Evolutionary conservation across 192 early-diverging fungal genomes (phyloP).

Genomic region (Podila clonocystis): DNA sequence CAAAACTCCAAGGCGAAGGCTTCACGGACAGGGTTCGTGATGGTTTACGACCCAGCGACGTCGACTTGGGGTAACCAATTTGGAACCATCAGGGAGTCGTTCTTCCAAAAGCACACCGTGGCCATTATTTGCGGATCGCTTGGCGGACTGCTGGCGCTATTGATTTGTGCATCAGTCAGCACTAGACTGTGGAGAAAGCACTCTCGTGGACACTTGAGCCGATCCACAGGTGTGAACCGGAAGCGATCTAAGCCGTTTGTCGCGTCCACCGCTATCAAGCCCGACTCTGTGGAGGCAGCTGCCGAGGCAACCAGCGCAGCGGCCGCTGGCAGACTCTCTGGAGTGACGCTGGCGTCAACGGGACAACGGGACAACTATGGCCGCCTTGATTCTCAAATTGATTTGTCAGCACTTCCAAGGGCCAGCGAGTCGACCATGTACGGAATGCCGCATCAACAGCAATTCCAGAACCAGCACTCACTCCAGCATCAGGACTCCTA

Average conservation of each 20-base stretch:
- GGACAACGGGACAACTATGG: not conserved
- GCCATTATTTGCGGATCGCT: constrained; percentile 29
- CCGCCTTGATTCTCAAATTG: constrained; percentile 11
- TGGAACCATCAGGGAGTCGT: constrained; percentile 19
- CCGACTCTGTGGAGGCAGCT: not conserved
- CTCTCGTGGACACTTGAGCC: not conserved
- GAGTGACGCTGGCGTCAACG: constrained; percentile 4
- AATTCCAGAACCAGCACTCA: constrained; percentile 3
- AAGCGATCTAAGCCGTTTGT: constrained; percentile 25
- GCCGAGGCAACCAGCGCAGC: not conserved
- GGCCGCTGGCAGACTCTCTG: constrained; percentile 17
- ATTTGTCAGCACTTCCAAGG: constrained; percentile 26
- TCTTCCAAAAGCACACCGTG: constrained; percentile 14
- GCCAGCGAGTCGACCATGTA: constrained; percentile 17
- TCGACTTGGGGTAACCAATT: constrained; percentile 29
- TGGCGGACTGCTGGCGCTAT: constrained; percentile 6
- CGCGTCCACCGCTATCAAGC: not conserved
- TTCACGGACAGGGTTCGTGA: constrained; percentile 19
- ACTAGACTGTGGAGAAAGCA: constrained; percentile 17
- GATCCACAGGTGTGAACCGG: not conserved
- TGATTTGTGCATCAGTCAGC: constrained; percentile 11
- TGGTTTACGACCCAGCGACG: constrained; percentile 17
- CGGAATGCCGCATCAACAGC: constrained; percentile 4
- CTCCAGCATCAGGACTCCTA: constrained; percentile 1
- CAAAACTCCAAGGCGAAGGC: constrained; percentile 8